phyloP scores from a whole-genome alignment of 768 basidiomycete species.

The Fomitopsis pulvina region DNA sequence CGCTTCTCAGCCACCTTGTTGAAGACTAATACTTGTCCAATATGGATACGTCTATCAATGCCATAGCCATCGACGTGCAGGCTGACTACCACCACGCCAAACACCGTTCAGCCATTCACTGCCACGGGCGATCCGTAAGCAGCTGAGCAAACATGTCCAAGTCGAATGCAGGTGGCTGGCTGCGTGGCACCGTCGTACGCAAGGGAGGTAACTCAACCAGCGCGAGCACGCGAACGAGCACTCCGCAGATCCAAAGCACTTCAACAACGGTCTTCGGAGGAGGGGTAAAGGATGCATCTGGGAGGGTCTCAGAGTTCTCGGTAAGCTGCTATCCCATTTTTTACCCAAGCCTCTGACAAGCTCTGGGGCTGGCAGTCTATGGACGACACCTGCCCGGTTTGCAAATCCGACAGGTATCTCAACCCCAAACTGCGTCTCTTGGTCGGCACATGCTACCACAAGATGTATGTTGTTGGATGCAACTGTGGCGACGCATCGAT shows the following conservation, averaged over 20 bases:
- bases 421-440: slow-evolving; percentile 91
- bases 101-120: too few relatives aligned
- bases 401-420: slow-evolving; percentile 92
- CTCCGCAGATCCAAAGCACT: slow-evolving; percentile 65
- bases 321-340: slow-evolving; percentile 36
- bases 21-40: too few relatives aligned
- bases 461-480: slow-evolving; percentile 57
- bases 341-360: neutral
- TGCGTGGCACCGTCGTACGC: slow-evolving; percentile 70
- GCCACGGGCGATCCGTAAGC: neutral
- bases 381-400: slow-evolving; percentile 95
- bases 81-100: too few relatives aligned
- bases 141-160: slow-evolving; percentile 2
- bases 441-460: slow-evolving; percentile 96
- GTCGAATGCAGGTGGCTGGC: slow-evolving; percentile 39
- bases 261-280: slow-evolving; percentile 73
- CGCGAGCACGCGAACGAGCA: slow-evolving; percentile 52
- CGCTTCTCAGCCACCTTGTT: too few relatives aligned
- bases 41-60: too few relatives aligned
- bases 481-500: neutral
- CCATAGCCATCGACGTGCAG: too few relatives aligned
- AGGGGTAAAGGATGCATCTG: slow-evolving; percentile 82
- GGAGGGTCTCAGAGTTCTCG: slow-evolving; percentile 74
- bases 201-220: slow-evolving; percentile 43
- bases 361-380: slow-evolving; percentile 46